phyloP scores from a whole-genome alignment of 192 early-diverging fungal genomes.

The Podila horticola region DNA sequence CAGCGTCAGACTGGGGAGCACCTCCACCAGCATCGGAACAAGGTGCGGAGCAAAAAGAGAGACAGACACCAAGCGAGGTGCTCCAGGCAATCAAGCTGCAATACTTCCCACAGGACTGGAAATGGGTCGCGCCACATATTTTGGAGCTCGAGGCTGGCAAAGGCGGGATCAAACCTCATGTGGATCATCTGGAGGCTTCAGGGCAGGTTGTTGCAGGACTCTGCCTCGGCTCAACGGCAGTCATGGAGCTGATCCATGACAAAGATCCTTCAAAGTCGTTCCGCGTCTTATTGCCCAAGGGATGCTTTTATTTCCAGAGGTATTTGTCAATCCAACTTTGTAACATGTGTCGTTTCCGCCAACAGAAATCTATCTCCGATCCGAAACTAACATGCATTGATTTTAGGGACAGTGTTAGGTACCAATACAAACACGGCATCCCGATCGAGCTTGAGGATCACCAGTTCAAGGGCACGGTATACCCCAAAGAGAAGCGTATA shows the following conservation, averaged over 20 bases:
- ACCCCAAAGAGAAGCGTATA: conserved; percentile 72
- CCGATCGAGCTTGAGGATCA: conserved; percentile 59
- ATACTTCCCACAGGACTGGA: conserved; percentile 61
- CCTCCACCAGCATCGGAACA: background rate
- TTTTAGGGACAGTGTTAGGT: conserved; percentile 68
- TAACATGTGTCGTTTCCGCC: background rate
- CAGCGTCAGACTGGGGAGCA: conserved; percentile 68
- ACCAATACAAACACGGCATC: conserved; percentile 85
- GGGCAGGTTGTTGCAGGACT: conserved; percentile 80
- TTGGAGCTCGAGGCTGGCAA: conserved; percentile 73
- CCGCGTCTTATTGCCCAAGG: conserved; percentile 69
- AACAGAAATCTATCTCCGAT: background rate
- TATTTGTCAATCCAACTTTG: background rate
- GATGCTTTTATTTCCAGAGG: conserved; percentile 81
- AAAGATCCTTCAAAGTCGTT: conserved; percentile 67
- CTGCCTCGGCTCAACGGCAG: conserved; percentile 75
- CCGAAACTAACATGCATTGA: too few relatives aligned
- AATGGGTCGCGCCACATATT: conserved; percentile 84
- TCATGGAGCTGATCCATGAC: conserved; percentile 76
- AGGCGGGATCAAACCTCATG: conserved; percentile 83
- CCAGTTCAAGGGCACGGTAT: conserved; percentile 58
- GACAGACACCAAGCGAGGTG: conserved; percentile 51
- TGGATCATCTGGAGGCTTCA: conserved; percentile 85
- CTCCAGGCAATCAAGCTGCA: conserved; percentile 68
- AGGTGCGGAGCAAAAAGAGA: conserved; percentile 48